Conservation (phyloP, 305 asterid species). For the Fraxinus sp. region DNA sequence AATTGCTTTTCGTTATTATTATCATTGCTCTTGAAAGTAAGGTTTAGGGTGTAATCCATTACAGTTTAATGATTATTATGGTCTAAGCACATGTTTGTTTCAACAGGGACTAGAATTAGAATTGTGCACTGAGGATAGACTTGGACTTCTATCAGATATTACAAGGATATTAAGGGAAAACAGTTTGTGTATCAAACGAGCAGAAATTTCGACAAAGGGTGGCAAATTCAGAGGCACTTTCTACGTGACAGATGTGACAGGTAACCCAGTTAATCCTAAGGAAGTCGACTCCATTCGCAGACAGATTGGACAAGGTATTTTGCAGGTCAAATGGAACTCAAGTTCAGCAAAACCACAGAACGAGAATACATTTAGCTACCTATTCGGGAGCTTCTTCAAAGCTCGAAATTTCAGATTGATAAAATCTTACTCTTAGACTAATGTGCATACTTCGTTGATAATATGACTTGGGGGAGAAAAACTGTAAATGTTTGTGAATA, state of each 20-base stretch:
- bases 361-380: conserved; percentile 53
- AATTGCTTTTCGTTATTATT: background rate
- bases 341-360: conserved; percentile 38
- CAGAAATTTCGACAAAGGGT: conserved; percentile 63
- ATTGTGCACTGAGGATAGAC: conserved; percentile 58
- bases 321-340: conserved; percentile 55
- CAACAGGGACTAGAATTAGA: conserved; percentile 67
- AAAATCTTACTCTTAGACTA: conserved; percentile 23
- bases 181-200: conserved; percentile 63
- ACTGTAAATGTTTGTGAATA: conserved; percentile 9
- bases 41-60: background rate
- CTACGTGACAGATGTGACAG: conserved; percentile 66
- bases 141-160: conserved; percentile 67
- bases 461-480: background rate
- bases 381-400: conserved; percentile 54
- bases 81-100: background rate
- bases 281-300: conserved; percentile 57
- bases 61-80: conserved; percentile 5
- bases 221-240: conserved; percentile 65
- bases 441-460: conserved; percentile 19
- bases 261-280: conserved; percentile 56
- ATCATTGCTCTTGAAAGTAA: background rate
- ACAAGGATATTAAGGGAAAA: conserved; percentile 76
- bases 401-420: conserved; percentile 35
- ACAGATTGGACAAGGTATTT: conserved; percentile 51